phyloP scores from a whole-genome alignment of 441 rosid genomes.

The Adansonia gregorii region DNA sequence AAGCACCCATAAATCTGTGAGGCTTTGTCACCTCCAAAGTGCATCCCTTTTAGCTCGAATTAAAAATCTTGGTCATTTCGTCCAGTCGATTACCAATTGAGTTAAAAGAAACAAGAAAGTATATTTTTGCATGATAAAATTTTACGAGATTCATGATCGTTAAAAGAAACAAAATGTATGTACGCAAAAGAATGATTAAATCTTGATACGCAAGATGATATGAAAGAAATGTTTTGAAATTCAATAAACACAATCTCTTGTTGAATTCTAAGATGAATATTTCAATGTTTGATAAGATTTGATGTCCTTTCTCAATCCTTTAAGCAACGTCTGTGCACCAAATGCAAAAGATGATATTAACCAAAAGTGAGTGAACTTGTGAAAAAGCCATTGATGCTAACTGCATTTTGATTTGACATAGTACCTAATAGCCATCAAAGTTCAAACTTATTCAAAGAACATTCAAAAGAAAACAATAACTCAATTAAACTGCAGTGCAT shows the following conservation, averaged over 20 bases:
- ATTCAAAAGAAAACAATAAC: not conserved
- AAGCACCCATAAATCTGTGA: too few species aligned
- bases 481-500: constrained; percentile 22
- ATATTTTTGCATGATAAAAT: too few species aligned
- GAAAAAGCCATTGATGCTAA: not conserved
- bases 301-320: not conserved
- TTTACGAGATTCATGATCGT: too few species aligned
- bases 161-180: too few species aligned
- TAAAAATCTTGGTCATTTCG: too few species aligned
- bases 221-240: too few species aligned
- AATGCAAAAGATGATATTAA: not conserved
- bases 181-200: too few species aligned
- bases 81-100: too few species aligned
- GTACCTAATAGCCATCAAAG: not conserved
- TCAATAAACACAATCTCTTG: not conserved
- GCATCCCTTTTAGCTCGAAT: too few species aligned
- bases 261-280: not conserved
- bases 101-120: too few species aligned
- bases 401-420: not conserved
- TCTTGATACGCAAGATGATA: too few species aligned
- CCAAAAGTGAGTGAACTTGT: not conserved
- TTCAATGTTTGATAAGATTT: not conserved
- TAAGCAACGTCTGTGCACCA: not conserved
- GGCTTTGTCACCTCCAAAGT: too few species aligned
- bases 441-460: not conserved